Evolutionary conservation across 192 early-diverging fungal species (phyloP).

Genomic region (Rhizophagus prolifer): DNA sequence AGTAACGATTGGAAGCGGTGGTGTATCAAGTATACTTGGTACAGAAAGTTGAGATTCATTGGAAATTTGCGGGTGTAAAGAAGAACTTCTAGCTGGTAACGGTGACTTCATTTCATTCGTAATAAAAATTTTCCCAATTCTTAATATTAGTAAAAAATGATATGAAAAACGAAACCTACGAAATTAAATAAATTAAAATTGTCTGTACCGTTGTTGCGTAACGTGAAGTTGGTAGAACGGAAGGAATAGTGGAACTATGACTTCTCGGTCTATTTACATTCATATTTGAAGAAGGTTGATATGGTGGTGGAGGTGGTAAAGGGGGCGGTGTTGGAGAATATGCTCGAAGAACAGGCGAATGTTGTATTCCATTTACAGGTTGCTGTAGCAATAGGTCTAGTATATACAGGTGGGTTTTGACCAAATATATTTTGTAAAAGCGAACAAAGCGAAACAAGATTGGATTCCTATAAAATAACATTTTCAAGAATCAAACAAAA

Average conservation of each 20-base stretch:
- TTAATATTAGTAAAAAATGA: neutral
- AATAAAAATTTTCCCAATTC: too few species aligned
- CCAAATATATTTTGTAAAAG: conserved; percentile 72
- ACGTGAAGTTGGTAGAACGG: neutral
- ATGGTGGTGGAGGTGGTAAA: conserved; percentile 29
- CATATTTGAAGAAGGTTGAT: conserved; percentile 11
- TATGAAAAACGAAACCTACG: neutral
- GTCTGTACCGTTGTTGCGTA: neutral
- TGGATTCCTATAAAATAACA: conserved; percentile 31
- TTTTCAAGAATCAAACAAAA: neutral
- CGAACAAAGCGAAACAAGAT: conserved; percentile 56
- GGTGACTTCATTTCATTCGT: neutral
- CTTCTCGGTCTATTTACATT: conserved; percentile 7
- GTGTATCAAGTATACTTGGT: conserved; percentile 35
- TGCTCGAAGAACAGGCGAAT: conserved; percentile 37
- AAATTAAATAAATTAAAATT: neutral
- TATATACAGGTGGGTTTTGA: conserved; percentile 77
- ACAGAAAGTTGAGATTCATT: conserved; percentile 28
- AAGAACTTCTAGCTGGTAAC: neutral
- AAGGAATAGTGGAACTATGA: neutral
- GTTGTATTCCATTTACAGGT: neutral
- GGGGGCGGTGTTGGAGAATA: conserved; percentile 33
- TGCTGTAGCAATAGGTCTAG: conserved; percentile 35
- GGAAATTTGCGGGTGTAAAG: conserved; percentile 17
- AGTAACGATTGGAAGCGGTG: conserved; percentile 7